Percentiles rank a stretch among this genome's conserved stretches.
phyloP scores from a whole-genome alignment of 371 early-diverging fungal species.

The Mortierella sp. region DNA sequence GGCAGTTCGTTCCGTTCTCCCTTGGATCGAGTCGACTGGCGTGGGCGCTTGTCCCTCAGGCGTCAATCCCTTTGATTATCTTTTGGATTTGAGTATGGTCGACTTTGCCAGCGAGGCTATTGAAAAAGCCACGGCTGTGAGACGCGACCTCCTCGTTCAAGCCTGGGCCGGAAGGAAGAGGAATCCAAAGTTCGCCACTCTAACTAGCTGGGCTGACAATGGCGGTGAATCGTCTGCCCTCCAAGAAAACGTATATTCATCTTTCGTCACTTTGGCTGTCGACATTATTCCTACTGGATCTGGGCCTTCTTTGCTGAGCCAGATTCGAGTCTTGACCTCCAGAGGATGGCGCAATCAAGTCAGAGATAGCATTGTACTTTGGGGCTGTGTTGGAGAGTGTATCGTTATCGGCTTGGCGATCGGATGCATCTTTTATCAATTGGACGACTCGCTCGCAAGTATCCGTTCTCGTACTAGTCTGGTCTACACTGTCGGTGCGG shows the following conservation, averaged over 20 bases:
- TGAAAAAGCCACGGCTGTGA: conserved; percentile 36
- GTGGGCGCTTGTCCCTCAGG: conserved; percentile 38
- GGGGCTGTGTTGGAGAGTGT: conserved; percentile 53
- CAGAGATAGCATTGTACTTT: conserved; percentile 45
- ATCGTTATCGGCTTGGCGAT: conserved; percentile 39
- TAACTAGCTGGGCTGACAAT: conserved; percentile 26
- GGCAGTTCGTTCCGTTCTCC: conserved; percentile 39
- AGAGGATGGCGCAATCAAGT: conserved; percentile 48
- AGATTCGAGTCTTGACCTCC: conserved; percentile 39
- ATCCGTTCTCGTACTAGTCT: conserved; percentile 43
- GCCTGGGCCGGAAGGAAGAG: conserved; percentile 34
- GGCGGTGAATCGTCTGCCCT: conserved; percentile 32
- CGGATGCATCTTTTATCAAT: conserved; percentile 43
- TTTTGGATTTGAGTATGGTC: conserved; percentile 51
- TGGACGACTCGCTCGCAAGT: conserved; percentile 25
- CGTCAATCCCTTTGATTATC: conserved; percentile 52
- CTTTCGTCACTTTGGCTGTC: conserved; percentile 29
- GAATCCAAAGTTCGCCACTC: conserved; percentile 10
- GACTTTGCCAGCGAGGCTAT: conserved; percentile 50
- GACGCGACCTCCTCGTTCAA: conserved; percentile 37
- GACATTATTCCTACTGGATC: conserved; percentile 40
- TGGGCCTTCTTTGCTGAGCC: conserved; percentile 37
- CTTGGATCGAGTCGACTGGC: conserved; percentile 45
- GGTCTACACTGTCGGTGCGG: conserved; percentile 34
- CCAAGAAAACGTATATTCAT: neutral